Evolutionary conservation across 768 basidiomycete genomes (phyloP), one percentile per base, ranked within the genome.

Genomic region (Pleurotus sapidus): DNA sequence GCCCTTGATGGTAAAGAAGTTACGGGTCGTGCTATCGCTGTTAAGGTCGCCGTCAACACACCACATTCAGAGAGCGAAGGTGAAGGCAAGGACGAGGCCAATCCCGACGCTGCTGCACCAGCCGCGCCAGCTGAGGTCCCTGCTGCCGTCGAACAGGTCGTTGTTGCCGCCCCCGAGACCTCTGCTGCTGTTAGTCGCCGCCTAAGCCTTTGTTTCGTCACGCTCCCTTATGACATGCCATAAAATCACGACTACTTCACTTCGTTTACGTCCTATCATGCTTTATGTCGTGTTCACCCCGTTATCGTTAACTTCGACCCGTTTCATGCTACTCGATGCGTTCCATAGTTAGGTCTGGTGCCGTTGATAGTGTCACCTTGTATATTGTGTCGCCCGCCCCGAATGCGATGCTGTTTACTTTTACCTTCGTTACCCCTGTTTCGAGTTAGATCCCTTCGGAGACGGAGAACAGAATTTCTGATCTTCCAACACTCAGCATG

Each of bases 11-110:
- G 92, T 70, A 93, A 92, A 72, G 89, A 96, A 60, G 76, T 99
- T 57, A 87, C 84, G 46, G 94, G 93, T 51, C 82, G 96, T 65
- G 69, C 82, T 61, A 88, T 99, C 68, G 91, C 90, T 60, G 92
- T 98, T 78, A 98, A 97, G 81, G 81, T 99, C 62, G 96, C 96
- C 53, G 93, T 98, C 73, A 93, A 96, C 75, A 78, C 88, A 54
- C 79, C 83, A 66, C 82, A 78, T 60, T 82, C 82, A 58, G 86
- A 87, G 55, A 82, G 80, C 40, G 73, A 68, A 37, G 82, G 67
- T 57, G 75, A 75, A 54, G 71, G 60, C 46, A 68, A 71, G 30
- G 66, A 71, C 56, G 64, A 65, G 37, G 70, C 65, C 39, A 37
- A 56, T 39, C 42, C 61, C 39, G 27, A 51, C 59, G 70, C 68